These are phyloP conservation scores for Clavispora vitiphila DNA, from an alignment of 805 yeast genomes.

Conservation along the genomic window DNA sequence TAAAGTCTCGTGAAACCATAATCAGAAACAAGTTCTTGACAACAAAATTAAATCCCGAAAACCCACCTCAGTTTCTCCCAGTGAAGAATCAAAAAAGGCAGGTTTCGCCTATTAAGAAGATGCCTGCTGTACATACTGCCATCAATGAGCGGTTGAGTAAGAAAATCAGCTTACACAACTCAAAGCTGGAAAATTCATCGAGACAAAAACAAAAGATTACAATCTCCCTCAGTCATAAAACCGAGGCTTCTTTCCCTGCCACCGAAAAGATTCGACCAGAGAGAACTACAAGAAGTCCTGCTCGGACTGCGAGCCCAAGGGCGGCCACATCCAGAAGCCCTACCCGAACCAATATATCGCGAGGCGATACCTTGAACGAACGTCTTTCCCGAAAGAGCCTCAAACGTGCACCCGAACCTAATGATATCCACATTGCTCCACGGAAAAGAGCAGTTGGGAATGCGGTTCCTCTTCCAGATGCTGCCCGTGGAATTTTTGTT, in stretches of 20 bases:
- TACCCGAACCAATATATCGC: background rate
- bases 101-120: background rate
- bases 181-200: constrained; percentile 5
- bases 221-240: constrained; percentile 4
- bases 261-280: background rate
- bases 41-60: constrained; percentile 30
- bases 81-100: background rate
- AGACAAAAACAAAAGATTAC: constrained; percentile 23
- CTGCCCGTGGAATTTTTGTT: constrained; percentile 25
- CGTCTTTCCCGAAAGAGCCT: background rate
- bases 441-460: constrained; percentile 19
- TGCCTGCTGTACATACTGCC: background rate
- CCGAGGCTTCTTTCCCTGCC: background rate
- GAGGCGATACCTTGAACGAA: background rate
- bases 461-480: constrained; percentile 35
- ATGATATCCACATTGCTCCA: constrained; percentile 5
- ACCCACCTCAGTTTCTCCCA: constrained; percentile 20
- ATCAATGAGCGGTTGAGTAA: constrained; percentile 3
- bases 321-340: background rate
- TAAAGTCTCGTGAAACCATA: constrained; percentile 2
- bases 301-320: background rate
- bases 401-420: background rate
- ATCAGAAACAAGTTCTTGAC: constrained; percentile 32
- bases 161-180: constrained; percentile 9
- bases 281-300: background rate